These are phyloP conservation scores for Boletus smithii DNA, from an alignment of 1,284 basidiomycete species.

Conservation along the genomic window DNA sequence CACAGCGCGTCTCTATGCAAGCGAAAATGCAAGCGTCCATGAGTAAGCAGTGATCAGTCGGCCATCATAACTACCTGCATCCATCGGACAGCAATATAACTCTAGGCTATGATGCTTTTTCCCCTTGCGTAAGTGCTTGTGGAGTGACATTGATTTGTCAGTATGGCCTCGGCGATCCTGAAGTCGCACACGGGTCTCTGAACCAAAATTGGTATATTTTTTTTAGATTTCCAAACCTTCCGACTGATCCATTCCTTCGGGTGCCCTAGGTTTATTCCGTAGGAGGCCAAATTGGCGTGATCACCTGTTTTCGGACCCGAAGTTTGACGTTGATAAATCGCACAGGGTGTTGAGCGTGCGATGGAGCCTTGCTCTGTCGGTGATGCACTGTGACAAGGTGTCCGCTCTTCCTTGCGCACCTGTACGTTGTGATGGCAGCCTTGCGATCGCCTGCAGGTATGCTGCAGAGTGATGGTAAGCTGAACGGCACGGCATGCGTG, in stretches of 20 bases:
- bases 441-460: constrained; percentile 6
- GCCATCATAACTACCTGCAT: not conserved
- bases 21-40: constrained; percentile 3
- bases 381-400: not conserved
- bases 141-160: not conserved
- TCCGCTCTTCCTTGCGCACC: not conserved
- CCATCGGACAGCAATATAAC: not conserved
- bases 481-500: constrained; percentile 2
- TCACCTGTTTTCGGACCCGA: not conserved
- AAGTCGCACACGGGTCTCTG: not conserved
- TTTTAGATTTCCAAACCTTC: constrained; percentile 2
- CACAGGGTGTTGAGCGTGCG: not conserved
- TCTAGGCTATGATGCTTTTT: constrained; percentile 1
- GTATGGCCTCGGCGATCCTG: constrained; percentile 19
- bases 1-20: constrained; percentile 11
- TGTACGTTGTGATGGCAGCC: not conserved
- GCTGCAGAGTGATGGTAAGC: constrained; percentile 3
- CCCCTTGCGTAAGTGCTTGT: constrained; percentile 9
- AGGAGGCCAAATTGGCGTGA: not conserved
- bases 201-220: constrained; percentile 9
- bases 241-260: constrained; percentile 1
- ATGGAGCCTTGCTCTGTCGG: not conserved
- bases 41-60: constrained; percentile 12
- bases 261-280: constrained; percentile 7
- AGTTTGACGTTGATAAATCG: not conserved